These are phyloP conservation scores for Purshia tridentata DNA, from an alignment of 306 rosid genomes.

Conservation along the genomic window DNA sequence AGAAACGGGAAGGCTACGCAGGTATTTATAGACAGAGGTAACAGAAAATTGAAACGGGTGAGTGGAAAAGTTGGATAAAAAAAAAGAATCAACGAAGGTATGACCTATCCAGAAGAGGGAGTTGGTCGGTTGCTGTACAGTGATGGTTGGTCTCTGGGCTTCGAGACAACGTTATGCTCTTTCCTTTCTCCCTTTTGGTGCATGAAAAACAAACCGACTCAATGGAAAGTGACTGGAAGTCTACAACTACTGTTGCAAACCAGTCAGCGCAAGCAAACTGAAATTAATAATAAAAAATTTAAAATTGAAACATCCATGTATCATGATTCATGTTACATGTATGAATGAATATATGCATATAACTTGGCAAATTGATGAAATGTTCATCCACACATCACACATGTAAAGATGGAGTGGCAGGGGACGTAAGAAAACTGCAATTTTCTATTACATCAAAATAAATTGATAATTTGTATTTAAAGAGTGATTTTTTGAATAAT, in stretches of 20 bases:
- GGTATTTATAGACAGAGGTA: too few relatives aligned
- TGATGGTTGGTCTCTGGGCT: not conserved
- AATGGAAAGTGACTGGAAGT: conserved; percentile 8
- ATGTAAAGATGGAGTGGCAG: too few relatives aligned
- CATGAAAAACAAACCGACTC: conserved; percentile 21
- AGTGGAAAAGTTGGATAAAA: not conserved
- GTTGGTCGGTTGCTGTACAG: conserved; percentile 13
- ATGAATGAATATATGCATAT: not conserved
- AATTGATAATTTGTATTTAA: too few relatives aligned
- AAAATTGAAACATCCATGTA: not conserved
- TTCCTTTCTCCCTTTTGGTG: not conserved
- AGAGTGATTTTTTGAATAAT: too few relatives aligned
- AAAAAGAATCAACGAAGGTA: conserved; percentile 16
- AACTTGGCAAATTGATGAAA: too few relatives aligned
- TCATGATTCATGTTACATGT: not conserved
- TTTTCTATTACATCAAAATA: too few relatives aligned
- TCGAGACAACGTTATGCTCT: not conserved
- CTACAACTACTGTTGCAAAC: not conserved
- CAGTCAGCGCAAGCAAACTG: too few relatives aligned
- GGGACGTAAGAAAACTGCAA: too few relatives aligned
- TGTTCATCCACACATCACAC: too few relatives aligned
- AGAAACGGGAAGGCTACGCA: too few relatives aligned
- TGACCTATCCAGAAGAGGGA: not conserved
- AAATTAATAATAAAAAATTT: not conserved
- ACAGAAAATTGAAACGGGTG: not conserved